A percentile compares a stretch with the other conserved stretches of the same genome.
Conservation (phyloP, 352 stramenopile species). For the Phytophthora fragariaefolia region DNA sequence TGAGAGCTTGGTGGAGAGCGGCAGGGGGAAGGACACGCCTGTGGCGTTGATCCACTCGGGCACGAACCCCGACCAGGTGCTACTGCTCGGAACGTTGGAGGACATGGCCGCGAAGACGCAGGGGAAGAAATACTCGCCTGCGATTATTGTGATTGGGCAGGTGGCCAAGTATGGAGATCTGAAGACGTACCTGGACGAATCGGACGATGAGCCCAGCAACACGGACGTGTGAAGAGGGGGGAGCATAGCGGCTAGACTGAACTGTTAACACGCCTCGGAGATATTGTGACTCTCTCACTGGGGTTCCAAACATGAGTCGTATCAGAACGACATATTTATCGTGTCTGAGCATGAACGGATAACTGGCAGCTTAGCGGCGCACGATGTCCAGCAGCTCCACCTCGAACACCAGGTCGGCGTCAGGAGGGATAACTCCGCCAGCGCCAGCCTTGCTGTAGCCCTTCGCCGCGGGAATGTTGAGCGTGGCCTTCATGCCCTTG, state of each 20-base stretch:
- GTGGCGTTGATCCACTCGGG: slow-evolving; percentile 70
- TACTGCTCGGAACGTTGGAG: slow-evolving; percentile 54
- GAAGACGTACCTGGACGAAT: slow-evolving; percentile 62
- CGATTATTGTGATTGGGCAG: slow-evolving; percentile 69
- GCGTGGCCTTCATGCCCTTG: slow-evolving; percentile 92
- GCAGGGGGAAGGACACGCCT: slow-evolving; percentile 46
- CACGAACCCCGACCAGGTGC: slow-evolving; percentile 63
- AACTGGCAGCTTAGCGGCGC: slow-evolving; percentile 22
- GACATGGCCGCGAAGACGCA: slow-evolving; percentile 57
- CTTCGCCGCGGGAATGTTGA: slow-evolving; percentile 93
- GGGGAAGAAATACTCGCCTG: slow-evolving; percentile 70
- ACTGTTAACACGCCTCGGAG: slow-evolving; percentile 5
- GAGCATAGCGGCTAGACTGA: not conserved
- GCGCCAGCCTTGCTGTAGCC: slow-evolving; percentile 92
- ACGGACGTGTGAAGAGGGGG: slow-evolving; percentile 32
- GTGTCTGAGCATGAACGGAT: not conserved
- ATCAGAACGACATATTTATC: not conserved
- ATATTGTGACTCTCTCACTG: slow-evolving; percentile 14
- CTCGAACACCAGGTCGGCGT: slow-evolving; percentile 95
- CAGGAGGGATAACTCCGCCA: slow-evolving; percentile 88
- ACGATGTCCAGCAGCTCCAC: slow-evolving; percentile 92
- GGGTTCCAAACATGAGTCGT: slow-evolving; percentile 14
- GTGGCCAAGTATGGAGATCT: slow-evolving; percentile 67
- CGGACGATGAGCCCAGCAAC: slow-evolving; percentile 42
- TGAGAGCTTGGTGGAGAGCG: slow-evolving; percentile 48